A percentile compares a stretch with the other conserved stretches of the same genome.
Evolutionary conservation across 345 rosid species (phyloP).

Genomic region (Salix caprea): DNA sequence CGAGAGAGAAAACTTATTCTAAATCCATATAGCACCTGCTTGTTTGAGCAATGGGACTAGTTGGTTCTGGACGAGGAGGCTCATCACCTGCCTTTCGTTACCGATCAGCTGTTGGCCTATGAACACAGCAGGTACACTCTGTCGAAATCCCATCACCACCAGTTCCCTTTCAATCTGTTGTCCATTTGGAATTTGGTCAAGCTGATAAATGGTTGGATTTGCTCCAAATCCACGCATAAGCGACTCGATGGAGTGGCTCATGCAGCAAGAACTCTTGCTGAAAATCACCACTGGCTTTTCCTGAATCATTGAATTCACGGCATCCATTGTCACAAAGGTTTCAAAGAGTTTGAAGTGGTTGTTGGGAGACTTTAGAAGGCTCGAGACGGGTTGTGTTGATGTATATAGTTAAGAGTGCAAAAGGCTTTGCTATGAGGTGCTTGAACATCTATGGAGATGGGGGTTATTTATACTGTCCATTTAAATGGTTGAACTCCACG

Average conservation of each 20-base stretch:
- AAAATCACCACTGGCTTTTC: conserved; percentile 29
- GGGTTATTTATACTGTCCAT: conserved; percentile 27
- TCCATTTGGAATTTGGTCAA: conserved; percentile 24
- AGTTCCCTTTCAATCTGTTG: conserved; percentile 23
- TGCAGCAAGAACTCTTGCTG: conserved; percentile 29
- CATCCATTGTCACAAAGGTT: conserved; percentile 13
- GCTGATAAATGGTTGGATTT: conserved; percentile 24
- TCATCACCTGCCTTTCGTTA: conserved; percentile 27
- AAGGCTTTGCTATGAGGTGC: conserved; percentile 7
- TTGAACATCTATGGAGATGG: not conserved
- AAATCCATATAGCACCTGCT: conserved; percentile 32
- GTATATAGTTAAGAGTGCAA: not conserved
- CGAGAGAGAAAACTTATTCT: not conserved
- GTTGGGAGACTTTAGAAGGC: not conserved
- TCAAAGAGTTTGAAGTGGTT: not conserved
- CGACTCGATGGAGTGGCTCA: conserved; percentile 30
- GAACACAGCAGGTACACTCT: conserved; percentile 29
- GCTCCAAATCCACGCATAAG: conserved; percentile 33
- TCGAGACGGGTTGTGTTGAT: not conserved
- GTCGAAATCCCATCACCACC: conserved; percentile 24
- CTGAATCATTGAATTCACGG: conserved; percentile 14
- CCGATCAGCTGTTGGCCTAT: conserved; percentile 27
- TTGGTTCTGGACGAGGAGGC: conserved; percentile 27
- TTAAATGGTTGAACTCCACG: not conserved
- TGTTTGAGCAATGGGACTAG: conserved; percentile 24